phyloP scores from a whole-genome alignment of 2,329 filamentous ascomycete genomes.

The Trichoderma oligosporum region DNA sequence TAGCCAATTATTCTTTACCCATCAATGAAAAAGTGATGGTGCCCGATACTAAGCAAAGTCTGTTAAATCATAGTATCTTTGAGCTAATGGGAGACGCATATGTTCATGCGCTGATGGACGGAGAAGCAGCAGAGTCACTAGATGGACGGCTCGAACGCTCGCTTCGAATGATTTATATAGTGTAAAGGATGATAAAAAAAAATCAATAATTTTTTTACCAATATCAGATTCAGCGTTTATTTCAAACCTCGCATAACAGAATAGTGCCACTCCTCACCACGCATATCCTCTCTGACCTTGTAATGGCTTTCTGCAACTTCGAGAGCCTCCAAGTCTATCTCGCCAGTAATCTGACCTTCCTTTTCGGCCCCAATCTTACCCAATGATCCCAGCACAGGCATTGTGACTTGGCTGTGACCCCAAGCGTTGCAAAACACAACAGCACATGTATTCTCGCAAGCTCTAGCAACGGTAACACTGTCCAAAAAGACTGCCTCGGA shows the following conservation, averaged over 20 bases:
- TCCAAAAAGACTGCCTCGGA: not conserved
- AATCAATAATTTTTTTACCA: too few relatives aligned
- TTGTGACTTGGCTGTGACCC: not conserved
- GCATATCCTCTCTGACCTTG: not conserved
- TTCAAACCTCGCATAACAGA: not conserved
- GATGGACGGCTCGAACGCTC: not conserved
- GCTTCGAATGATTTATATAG: not conserved
- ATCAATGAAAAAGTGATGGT: too few relatives aligned
- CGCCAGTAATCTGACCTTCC: not conserved
- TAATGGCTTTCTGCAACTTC: not conserved
- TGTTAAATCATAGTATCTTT: not conserved
- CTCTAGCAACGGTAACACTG: not conserved
- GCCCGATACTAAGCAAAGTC: too few relatives aligned
- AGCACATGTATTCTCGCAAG: conserved; percentile 3
- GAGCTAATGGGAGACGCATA: conserved; percentile 4
- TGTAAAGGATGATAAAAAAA: not conserved
- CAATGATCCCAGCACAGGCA: conserved; percentile 4
- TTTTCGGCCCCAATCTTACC: not conserved
- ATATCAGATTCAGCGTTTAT: not conserved
- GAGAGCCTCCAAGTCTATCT: not conserved
- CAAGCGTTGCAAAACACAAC: conserved; percentile 7
- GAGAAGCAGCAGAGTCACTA: not conserved
- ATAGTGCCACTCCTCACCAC: conserved; percentile 5
- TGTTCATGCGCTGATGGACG: not conserved
- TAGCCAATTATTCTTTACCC: not conserved